Base-by-base conservation (phyloP, 2,329 filamentous ascomycete species). In the Biscogniauxia mediterranea region DNA sequence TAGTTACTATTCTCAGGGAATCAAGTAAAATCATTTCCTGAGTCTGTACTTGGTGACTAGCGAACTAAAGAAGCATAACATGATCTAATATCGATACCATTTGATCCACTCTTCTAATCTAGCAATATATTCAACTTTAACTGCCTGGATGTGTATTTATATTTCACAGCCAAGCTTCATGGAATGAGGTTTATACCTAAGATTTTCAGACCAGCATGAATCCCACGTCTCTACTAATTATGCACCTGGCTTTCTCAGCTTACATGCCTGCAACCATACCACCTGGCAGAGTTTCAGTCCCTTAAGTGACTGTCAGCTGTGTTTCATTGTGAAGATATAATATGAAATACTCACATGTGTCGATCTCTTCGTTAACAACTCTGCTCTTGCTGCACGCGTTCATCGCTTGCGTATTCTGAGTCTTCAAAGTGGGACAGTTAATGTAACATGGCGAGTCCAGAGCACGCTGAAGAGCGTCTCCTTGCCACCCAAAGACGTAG, bases 401-500 rank as follows among this genome's bases (percentile, higher is more conserved):
- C 38, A 46, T 46, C 38, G 38, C 38, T n/a, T 46, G 38, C 17
- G 38, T n/a, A 7, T 6, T 46, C 11, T 72, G 70, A 1, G 66
- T 68, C 64, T 69, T 70, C 42, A 72, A 63, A 64, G 64, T 70
- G 13, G 70, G 70, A 4, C 69, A 69, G 13, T 69, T 70, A 13
- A 72, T 69, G 50, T 72, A 72, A 1, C 72, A 73, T 55, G 76
- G 74, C 0, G 65, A 71, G 54, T 77, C 75, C 73, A 77, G 76
- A 19, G 74, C 75, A 62, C 66, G 73, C 65, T 80, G 78, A 17
- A 80, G 73, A 9, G 76, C 66, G 61, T 79, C 71, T 55, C 71
- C 77, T 66, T 79, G 76, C 77, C 77, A 79, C 15, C 77, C 77
- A 60, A 79, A 79, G 20, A 79, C 64, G 64, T 80, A 80, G 42